Evolutionary conservation across 495 filamentous ascomycete species (phyloP).

Genomic region (Penicillium lividum): DNA sequence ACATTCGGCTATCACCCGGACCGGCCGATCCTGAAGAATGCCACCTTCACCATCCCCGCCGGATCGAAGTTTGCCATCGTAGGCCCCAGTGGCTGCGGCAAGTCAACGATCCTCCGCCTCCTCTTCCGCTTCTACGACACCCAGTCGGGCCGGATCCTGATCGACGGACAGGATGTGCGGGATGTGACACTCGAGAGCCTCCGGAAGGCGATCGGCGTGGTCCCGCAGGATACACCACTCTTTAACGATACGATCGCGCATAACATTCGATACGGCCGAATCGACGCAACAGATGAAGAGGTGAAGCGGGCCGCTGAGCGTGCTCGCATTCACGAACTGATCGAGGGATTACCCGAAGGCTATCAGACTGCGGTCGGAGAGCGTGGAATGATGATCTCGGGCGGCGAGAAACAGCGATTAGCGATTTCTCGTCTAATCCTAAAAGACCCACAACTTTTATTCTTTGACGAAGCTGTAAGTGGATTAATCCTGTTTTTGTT

Average conservation of each 20-base stretch:
- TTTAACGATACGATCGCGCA: constrained; percentile 96
- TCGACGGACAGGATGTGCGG: constrained; percentile 91
- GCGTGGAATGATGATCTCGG: constrained; percentile 96
- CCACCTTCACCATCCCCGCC: constrained; percentile 86
- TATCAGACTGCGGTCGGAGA: constrained; percentile 94
- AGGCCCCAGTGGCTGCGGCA: constrained; percentile 92
- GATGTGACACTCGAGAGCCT: constrained; percentile 80
- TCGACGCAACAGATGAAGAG: constrained; percentile 72
- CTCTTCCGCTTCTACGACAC: constrained; percentile 95
- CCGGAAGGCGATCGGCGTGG: constrained; percentile 85
- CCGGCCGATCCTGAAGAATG: constrained; percentile 81
- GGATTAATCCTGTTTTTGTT: not conserved
- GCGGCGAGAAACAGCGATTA: constrained; percentile 93
- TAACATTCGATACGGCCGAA: constrained; percentile 92
- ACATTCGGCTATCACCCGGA: constrained; percentile 89
- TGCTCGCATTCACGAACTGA: constrained; percentile 82
- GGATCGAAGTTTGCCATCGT: constrained; percentile 96
- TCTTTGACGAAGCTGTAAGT: constrained; percentile 92
- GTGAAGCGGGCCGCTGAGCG: constrained; percentile 75
- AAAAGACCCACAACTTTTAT: constrained; percentile 89
- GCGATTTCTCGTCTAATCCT: constrained; percentile 84
- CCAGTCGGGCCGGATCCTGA: constrained; percentile 80
- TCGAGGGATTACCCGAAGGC: constrained; percentile 74
- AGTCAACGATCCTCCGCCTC: constrained; percentile 87
- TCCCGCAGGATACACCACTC: constrained; percentile 94